phyloP scores from a whole-genome alignment of 805 yeast genomes.

The Priceomyces carsonii region DNA sequence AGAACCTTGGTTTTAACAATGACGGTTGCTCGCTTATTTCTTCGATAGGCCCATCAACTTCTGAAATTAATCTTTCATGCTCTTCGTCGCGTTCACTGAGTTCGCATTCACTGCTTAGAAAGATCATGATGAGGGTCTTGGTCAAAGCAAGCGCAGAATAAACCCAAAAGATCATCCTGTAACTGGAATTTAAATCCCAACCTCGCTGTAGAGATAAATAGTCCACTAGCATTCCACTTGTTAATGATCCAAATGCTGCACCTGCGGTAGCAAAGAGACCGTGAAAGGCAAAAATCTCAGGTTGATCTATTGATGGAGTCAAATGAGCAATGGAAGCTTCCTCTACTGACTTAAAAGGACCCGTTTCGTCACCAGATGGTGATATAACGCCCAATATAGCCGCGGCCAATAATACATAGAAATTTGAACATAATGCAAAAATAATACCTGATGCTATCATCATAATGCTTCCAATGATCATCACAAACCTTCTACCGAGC shows the following conservation, averaged over 20 bases:
- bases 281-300: slow-evolving; percentile 76
- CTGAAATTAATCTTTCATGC: slow-evolving; percentile 5
- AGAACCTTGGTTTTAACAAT: slow-evolving; percentile 6
- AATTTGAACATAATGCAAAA: slow-evolving; percentile 60
- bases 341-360: slow-evolving; percentile 85
- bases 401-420: slow-evolving; percentile 57
- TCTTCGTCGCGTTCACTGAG: slow-evolving; percentile 22
- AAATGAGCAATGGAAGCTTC: slow-evolving; percentile 81
- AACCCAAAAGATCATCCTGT: slow-evolving; percentile 55
- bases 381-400: slow-evolving; percentile 85
- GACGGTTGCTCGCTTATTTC: too few species aligned
- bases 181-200: slow-evolving; percentile 43
- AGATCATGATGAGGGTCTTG: slow-evolving; percentile 52
- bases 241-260: slow-evolving; percentile 68
- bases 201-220: slow-evolving; percentile 29
- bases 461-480: slow-evolving; percentile 61
- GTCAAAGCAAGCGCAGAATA: slow-evolving; percentile 56
- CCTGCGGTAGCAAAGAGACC: slow-evolving; percentile 71
- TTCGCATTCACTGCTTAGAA: slow-evolving; percentile 58
- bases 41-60: background rate
- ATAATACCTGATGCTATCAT: slow-evolving; percentile 69
- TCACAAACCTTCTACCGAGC: slow-evolving; percentile 66
- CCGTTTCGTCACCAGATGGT: slow-evolving; percentile 88
- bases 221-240: slow-evolving; percentile 62
- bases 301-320: slow-evolving; percentile 62